A percentile compares a stretch with the other conserved stretches of the same genome.
phyloP scores from a whole-genome alignment of 768 basidiomycete species.

The Lepiota venenata region DNA sequence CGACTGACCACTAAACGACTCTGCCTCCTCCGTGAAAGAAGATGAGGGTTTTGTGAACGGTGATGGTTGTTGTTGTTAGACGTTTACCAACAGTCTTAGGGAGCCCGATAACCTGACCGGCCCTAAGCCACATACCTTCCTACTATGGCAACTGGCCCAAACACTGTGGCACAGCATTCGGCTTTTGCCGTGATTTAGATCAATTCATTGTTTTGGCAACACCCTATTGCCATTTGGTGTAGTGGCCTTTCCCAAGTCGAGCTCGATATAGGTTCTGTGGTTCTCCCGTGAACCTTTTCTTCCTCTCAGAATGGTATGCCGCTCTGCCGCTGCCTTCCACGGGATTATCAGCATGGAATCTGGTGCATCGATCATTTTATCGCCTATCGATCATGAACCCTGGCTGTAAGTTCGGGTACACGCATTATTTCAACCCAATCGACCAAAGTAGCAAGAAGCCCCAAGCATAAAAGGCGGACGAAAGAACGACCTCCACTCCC shows the following conservation, averaged over 20 bases:
- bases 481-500: background rate
- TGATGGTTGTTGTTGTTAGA: slow-evolving; percentile 26
- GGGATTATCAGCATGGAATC: background rate
- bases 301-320: background rate
- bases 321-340: background rate
- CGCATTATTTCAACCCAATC: background rate
- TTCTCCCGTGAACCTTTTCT: slow-evolving; percentile 19
- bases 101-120: slow-evolving; percentile 5
- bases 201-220: background rate
- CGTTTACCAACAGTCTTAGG: slow-evolving; percentile 10
- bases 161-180: background rate
- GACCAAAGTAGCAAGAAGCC: background rate
- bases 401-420: background rate
- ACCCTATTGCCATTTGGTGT: background rate
- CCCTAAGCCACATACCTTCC: slow-evolving; percentile 9
- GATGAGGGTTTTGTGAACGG: slow-evolving; percentile 43
- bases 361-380: slow-evolving; percentile 9
- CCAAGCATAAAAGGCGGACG: background rate
- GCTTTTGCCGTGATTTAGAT: too few species aligned
- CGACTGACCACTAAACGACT: slow-evolving; percentile 60
- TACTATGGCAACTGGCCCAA: slow-evolving; percentile 2
- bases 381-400: slow-evolving; percentile 12
- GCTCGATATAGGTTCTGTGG: background rate
- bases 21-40: slow-evolving; percentile 65
- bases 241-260: background rate